These are phyloP conservation scores for Penicillium vulpinum DNA, from an alignment of 2,329 filamentous ascomycete species.

Conservation along the genomic window DNA sequence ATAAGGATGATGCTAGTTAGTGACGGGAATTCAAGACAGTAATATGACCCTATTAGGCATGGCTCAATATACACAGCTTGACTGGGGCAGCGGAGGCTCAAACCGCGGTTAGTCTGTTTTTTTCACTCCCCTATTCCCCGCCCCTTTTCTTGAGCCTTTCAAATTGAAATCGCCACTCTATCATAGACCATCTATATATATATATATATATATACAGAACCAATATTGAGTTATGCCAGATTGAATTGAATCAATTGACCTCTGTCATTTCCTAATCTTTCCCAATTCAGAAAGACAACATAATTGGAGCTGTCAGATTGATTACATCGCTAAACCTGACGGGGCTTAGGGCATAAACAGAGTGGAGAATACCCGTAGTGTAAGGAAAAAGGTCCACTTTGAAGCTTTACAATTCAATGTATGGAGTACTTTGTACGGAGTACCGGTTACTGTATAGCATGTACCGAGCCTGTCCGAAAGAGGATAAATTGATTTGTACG, in stretches of 20 bases:
- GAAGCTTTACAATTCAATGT: conserved; percentile 17
- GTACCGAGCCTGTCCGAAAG: conserved; percentile 10
- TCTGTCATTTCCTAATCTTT: background rate
- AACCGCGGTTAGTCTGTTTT: conserved; percentile 28
- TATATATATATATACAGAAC: too few species aligned
- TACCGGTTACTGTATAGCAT: conserved; percentile 15
- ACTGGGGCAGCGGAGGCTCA: conserved; percentile 32
- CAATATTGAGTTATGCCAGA: background rate
- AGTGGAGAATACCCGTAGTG: conserved; percentile 26
- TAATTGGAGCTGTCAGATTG: conserved; percentile 16
- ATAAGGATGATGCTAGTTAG: conserved; percentile 22
- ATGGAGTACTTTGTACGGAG: background rate
- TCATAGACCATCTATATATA: too few species aligned
- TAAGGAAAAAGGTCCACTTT: conserved; percentile 19
- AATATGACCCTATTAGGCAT: conserved; percentile 28
- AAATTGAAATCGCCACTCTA: background rate
- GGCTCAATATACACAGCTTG: conserved; percentile 11
- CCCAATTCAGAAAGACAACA: conserved; percentile 2
- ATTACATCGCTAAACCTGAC: conserved; percentile 20
- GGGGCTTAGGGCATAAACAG: conserved; percentile 15
- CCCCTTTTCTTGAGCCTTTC: conserved; percentile 19
- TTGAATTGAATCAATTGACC: background rate
- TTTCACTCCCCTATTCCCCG: conserved; percentile 19
- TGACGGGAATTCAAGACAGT: conserved; percentile 22
- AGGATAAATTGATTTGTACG: conserved; percentile 15